phyloP scores from a whole-genome alignment of 129 eudicot genomes.

The Flaveria trinervia region DNA sequence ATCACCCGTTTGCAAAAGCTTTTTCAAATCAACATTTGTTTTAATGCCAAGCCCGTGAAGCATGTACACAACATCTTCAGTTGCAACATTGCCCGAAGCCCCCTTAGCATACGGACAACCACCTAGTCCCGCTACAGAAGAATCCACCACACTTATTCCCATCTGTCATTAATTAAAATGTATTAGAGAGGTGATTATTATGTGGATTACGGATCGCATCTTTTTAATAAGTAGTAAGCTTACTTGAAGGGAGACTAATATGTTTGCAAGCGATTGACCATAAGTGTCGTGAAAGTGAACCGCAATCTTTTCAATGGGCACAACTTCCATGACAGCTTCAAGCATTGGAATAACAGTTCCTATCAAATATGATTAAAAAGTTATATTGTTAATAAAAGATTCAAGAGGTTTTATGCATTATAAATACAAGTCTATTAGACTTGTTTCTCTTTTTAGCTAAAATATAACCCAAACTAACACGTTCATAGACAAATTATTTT shows the following conservation, averaged over 20 bases:
- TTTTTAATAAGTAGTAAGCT: constrained; percentile 37
- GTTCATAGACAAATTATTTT: neutral
- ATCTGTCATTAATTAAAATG: constrained; percentile 46
- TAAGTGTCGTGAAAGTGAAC: constrained; percentile 99
- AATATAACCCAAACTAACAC: neutral
- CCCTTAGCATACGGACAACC: constrained; percentile 99
- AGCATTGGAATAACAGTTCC: constrained; percentile 95
- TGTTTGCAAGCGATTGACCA: constrained; percentile 95
- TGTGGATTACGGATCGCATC: neutral
- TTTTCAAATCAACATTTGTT: constrained; percentile 68
- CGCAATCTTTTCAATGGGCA: constrained; percentile 88
- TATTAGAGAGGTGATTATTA: neutral
- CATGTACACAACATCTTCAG: constrained; percentile 97
- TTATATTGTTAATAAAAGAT: neutral
- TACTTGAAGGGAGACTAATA: constrained; percentile 87
- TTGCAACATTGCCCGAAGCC: constrained; percentile 96
- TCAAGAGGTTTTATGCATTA: constrained; percentile 1
- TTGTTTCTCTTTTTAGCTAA: neutral
- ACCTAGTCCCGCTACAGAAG: constrained; percentile 88
- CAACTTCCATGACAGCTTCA: constrained; percentile 86
- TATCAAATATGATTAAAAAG: constrained; percentile 23
- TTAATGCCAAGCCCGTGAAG: constrained; percentile 83
- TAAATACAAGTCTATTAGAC: neutral
- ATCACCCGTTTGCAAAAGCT: constrained; percentile 79
- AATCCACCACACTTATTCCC: constrained; percentile 91